These are phyloP conservation scores for Xylaria polymorpha DNA, from an alignment of 2,329 filamentous ascomycete genomes.

Conservation along the genomic window DNA sequence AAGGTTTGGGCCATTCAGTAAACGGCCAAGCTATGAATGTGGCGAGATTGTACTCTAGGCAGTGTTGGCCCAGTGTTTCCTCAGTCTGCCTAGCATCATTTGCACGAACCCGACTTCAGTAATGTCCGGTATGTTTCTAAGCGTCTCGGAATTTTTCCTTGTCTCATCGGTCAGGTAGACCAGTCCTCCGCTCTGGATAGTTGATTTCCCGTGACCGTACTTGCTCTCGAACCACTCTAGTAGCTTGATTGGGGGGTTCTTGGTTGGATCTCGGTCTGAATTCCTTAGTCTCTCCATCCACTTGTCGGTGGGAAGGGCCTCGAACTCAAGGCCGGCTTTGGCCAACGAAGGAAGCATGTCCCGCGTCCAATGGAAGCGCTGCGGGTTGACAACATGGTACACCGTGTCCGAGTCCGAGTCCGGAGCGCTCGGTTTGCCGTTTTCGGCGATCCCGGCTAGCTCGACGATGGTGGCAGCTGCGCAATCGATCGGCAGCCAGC, in stretches of 20 bases:
- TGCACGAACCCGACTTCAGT: conserved; percentile 21
- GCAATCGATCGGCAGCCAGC: conserved; percentile 56
- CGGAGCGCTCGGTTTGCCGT: conserved; percentile 29
- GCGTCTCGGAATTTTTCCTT: conserved; percentile 17
- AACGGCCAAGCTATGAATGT: no score
- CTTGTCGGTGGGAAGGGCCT: conserved; percentile 56
- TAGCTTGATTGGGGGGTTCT: conserved; percentile 64
- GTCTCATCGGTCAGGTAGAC: conserved; percentile 36
- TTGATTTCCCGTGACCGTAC: conserved; percentile 59
- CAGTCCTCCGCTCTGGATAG: conserved; percentile 38
- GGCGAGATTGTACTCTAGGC: not conserved
- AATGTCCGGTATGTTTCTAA: conserved; percentile 28
- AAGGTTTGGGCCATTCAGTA: no score
- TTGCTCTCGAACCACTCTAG: conserved; percentile 63
- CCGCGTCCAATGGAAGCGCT: conserved; percentile 61
- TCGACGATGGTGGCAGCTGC: conserved; percentile 52
- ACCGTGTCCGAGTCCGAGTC: conserved; percentile 48
- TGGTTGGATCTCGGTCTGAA: conserved; percentile 60
- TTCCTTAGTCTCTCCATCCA: conserved; percentile 59
- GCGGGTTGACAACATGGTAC: conserved; percentile 65
- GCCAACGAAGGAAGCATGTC: conserved; percentile 64
- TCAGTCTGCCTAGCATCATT: conserved; percentile 27
- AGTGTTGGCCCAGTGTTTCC: conserved; percentile 13
- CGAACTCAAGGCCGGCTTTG: conserved; percentile 58
- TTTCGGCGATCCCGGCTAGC: conserved; percentile 43